A percentile compares a stretch with the other conserved stretches of the same genome.
These are phyloP conservation scores for Diplotaxis tenuifolia DNA, from an alignment of 345 rosid species.

Conservation along the genomic window DNA sequence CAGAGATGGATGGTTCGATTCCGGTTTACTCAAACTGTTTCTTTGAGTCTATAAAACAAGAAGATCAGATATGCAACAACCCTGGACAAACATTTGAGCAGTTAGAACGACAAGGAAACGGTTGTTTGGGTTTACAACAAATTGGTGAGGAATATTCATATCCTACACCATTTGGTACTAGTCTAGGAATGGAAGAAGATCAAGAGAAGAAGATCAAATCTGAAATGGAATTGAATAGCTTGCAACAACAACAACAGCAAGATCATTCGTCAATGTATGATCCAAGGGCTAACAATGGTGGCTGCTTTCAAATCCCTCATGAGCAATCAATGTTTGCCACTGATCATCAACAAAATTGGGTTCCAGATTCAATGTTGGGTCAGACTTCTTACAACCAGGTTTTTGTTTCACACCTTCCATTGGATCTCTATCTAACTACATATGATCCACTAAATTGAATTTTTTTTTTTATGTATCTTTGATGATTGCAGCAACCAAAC, in stretches of 20 bases:
- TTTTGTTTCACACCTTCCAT: slow-evolving; percentile 24
- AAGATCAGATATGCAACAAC: slow-evolving; percentile 48
- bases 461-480: slow-evolving; percentile 4
- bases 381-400: slow-evolving; percentile 63
- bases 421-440: neutral
- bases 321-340: slow-evolving; percentile 25
- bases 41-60: slow-evolving; percentile 47
- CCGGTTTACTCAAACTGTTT: slow-evolving; percentile 51
- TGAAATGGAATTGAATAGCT: slow-evolving; percentile 48
- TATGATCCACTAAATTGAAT: slow-evolving; percentile 12
- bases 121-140: slow-evolving; percentile 54
- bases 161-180: slow-evolving; percentile 26
- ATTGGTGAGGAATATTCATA: slow-evolving; percentile 49
- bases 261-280: slow-evolving; percentile 46
- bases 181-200: slow-evolving; percentile 41
- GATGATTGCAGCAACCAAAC: slow-evolving; percentile 34
- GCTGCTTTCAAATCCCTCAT: slow-evolving; percentile 50
- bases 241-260: slow-evolving; percentile 35
- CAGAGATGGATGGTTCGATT: slow-evolving; percentile 53
- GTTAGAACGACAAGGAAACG: slow-evolving; percentile 43
- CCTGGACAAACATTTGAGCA: slow-evolving; percentile 49
- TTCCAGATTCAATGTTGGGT: slow-evolving; percentile 53
- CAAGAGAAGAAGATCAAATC: slow-evolving; percentile 44
- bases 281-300: slow-evolving; percentile 35
- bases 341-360: slow-evolving; percentile 31